Evolutionary conservation across 768 basidiomycete genomes (phyloP).

Genomic region (Cystobasidium onofrii): DNA sequence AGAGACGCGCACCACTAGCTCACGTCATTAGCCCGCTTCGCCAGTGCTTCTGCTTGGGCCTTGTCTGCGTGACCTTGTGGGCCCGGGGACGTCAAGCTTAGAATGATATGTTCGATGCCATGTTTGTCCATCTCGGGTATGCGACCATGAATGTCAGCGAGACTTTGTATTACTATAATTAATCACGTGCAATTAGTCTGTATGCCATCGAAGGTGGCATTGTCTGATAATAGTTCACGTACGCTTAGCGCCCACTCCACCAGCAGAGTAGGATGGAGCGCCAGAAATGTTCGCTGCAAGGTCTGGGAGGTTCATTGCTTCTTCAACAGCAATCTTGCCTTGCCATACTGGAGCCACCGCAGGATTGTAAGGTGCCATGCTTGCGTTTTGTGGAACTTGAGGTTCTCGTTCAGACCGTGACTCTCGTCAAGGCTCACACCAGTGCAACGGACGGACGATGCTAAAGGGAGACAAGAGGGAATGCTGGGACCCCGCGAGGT

Average conservation of each 20-base stretch:
- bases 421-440: too few relatives aligned
- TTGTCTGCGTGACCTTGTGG: constrained; percentile 19
- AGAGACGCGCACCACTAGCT: background rate
- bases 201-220: background rate
- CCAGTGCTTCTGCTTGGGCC: constrained; percentile 20
- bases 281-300: background rate
- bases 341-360: background rate
- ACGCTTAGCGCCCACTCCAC: background rate
- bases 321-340: background rate
- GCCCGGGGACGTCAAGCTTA: constrained; percentile 18
- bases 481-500: too few relatives aligned
- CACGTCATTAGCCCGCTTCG: constrained; percentile 26
- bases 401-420: too few relatives aligned
- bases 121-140: constrained; percentile 20
- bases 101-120: constrained; percentile 21
- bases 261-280: background rate
- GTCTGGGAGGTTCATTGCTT: background rate
- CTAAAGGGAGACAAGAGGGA: too few relatives aligned
- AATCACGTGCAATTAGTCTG: background rate
- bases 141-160: constrained; percentile 2
- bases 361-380: background rate
- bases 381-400: background rate
- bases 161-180: background rate
- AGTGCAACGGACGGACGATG: too few relatives aligned
- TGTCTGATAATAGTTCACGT: too few relatives aligned